Base-by-base conservation (phyloP, 2,329 filamentous ascomycete genomes). In the Hypoxylon sp. region DNA sequence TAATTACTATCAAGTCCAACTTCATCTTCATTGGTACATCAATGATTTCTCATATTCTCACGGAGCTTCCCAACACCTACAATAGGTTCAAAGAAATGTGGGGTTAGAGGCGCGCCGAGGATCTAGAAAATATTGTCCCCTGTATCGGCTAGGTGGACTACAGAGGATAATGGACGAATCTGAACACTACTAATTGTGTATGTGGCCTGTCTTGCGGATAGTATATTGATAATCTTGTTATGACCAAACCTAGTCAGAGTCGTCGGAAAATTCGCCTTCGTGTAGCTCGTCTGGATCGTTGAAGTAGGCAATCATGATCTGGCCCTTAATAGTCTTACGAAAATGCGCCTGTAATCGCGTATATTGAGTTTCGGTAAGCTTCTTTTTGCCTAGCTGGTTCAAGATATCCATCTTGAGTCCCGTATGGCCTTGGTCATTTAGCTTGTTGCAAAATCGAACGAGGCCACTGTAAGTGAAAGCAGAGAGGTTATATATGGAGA, bases 401-500 rank as follows among this genome's bases (percentile, higher is more conserved):
- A 77, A 70, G 19, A 82, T 74, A 23, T 76, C 73, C 9, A 83
- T 50, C 10, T 67, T 73, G 17, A 83, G 73, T 1, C 77, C 79
- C 5, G 64, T 67, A 32, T 77, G 77, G 0, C 67, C 49, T 2
- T 53, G 63, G 2, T 68, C 67, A n/a, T 75, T 72, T 5, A 86
- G 75, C 2, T 61, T 73, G 5, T 74, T 69, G 30, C 85, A 77
- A 62, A 83, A 85, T 0, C 72, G 50, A n/a, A 77, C 74, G 1
- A 91, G 80, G 1, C 84, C 86, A 3, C 81, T 75, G 2, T 79
- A 78, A 0, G 85, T 86, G 74, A 91, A 90, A 1, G 77, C 76
- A 0, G 89, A 88, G 2, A 85, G 78, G 2, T 85, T 87, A 38
- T 82, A 83, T 45, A 91, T 84, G 3, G 82, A 83, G 5, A 91